Base-by-base conservation (phyloP, 1,284 basidiomycete species). In the Melampsora americana region DNA sequence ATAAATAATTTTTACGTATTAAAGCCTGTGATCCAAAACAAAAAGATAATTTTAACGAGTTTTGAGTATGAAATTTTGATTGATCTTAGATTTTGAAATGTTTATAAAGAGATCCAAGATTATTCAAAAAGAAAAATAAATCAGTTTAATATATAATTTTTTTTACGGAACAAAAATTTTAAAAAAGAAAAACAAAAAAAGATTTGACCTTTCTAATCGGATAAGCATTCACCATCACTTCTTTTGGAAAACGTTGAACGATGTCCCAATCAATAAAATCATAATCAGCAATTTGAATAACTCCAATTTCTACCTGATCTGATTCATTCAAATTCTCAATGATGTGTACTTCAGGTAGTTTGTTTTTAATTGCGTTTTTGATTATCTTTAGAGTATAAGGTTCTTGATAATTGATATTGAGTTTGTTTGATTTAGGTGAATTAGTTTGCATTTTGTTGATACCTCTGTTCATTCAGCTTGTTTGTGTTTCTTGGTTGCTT, bases 1-100 rank as follows among this genome's bases (percentile, higher is more conserved):
- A 88, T 69, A 90, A 81, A 83, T 92, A 93, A 46, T 88, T 87
- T 26, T 69, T 66, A 4, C 67, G 32, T 20, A 77, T 68, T 26
- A 71, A 64, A 18, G 69, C 69, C 69, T 71, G n/a, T n/a, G 1
- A 23, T 1, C 9, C 35, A 35, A 35, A 23, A 60, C 14, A 7
- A 60, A 23, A 35, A 32, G 30, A 67, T 26, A 14, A 12, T 42
- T n/a, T n/a, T n/a, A n/a, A n/a, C n/a, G 42, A 11, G 6, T 42
- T 42, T 42, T 42, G 9, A 2, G 42, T 14, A 35, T 35, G 35
- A 35, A 35, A 35, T 9, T 35, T 35, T 42, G 11, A 42, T 44
- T 14, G 42, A 44, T 44, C 42, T 14, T 44, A 14, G 42, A 44
- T 44, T 44, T 44, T 44, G 9, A 35, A 35, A 35, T 35, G 9